phyloP scores from a whole-genome alignment of 176 grass and related monocot genomes.

The Juncus inflexus region DNA sequence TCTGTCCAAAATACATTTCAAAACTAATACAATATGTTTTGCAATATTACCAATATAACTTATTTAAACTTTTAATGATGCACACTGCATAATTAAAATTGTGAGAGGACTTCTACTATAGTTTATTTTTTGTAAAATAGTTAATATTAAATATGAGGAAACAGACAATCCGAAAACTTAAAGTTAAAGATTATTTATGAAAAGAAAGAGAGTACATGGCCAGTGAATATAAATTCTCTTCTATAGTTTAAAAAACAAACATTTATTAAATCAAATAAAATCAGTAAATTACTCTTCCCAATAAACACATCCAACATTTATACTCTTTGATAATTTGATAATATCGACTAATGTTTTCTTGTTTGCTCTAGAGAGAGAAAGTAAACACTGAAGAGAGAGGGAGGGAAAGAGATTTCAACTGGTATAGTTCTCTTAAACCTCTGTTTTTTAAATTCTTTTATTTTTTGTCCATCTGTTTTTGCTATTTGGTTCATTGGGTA shows the following conservation, averaged over 20 bases:
- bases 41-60: too few relatives aligned
- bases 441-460: constrained; percentile 3
- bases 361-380: not conserved
- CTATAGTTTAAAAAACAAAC: constrained; percentile 6
- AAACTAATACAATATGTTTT: too few relatives aligned
- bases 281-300: not conserved
- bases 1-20: too few relatives aligned
- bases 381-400: not conserved
- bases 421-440: constrained; percentile 17
- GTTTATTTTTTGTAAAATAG: too few relatives aligned
- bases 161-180: constrained; percentile 16
- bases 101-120: too few relatives aligned
- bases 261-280: constrained; percentile 9
- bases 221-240: constrained; percentile 18
- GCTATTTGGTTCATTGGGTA: not conserved
- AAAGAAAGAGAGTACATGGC: constrained; percentile 12
- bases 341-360: constrained; percentile 8
- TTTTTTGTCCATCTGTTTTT: constrained; percentile 4
- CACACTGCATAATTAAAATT: too few relatives aligned
- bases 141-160: not conserved
- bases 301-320: constrained; percentile 21
- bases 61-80: too few relatives aligned
- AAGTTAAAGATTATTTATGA: constrained; percentile 4
- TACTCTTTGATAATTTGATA: not conserved
- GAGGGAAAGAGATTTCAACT: not conserved